A percentile compares a stretch with the other conserved stretches of the same genome.
phyloP scores from a whole-genome alignment of 169 alveolate species.

The Perkinsus olseni region DNA sequence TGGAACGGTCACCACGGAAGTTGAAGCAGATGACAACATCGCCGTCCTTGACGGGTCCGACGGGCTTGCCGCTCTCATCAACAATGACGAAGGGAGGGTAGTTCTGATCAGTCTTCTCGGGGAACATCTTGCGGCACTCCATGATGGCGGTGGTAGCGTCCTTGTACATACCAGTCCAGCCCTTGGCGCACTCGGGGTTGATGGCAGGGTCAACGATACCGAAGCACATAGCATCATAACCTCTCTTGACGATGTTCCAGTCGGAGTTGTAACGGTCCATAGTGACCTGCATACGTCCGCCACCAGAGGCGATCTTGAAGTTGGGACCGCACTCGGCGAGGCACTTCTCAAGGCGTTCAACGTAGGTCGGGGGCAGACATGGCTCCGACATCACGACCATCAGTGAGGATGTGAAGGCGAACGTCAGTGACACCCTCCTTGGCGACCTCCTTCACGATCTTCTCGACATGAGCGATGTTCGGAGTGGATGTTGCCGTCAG shows the following conservation, averaged over 20 bases:
- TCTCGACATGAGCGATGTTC: neutral
- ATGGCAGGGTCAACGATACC: neutral
- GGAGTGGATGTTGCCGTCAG: conserved; percentile 5
- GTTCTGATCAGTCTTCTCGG: conserved; percentile 5
- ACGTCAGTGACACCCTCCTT: neutral
- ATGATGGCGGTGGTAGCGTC: neutral
- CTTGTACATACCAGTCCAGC: neutral
- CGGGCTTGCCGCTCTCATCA: neutral
- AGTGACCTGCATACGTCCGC: neutral
- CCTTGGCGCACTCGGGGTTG: conserved; percentile 4
- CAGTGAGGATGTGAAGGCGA: neutral
- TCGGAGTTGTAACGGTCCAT: conserved; percentile 4
- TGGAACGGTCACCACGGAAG: neutral
- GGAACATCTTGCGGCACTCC: neutral
- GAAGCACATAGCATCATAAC: neutral
- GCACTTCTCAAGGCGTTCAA: neutral
- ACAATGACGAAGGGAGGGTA: neutral
- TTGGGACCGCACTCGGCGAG: neutral
- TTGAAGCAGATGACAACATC: conserved; percentile 2
- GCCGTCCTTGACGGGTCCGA: neutral
- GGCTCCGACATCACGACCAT: conserved; percentile 1
- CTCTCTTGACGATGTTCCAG: conserved; percentile 1
- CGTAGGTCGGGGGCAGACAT: neutral
- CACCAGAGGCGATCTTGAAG: conserved; percentile 4
- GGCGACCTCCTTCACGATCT: neutral